Evolutionary conservation across 306 rosid species (phyloP).

Genomic region (Chamaecrista fasciculata): DNA sequence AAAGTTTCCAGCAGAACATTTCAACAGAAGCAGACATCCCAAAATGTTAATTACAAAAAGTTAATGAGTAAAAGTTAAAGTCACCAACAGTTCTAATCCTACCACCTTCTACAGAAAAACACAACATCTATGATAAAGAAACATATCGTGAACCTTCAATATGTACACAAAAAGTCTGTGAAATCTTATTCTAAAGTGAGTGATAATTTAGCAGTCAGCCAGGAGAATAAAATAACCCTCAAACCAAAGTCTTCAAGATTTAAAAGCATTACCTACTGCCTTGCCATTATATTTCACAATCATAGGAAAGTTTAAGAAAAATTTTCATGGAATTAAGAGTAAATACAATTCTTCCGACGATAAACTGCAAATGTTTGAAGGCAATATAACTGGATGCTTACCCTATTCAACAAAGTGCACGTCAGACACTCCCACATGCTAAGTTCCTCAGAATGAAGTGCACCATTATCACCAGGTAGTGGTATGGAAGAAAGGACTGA

Average conservation of each 20-base stretch:
- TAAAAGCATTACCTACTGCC: neutral
- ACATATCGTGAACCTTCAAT: neutral
- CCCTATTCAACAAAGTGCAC: constrained; percentile 85
- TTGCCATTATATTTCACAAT: neutral
- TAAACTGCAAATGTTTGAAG: constrained; percentile 6
- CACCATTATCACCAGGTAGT: constrained; percentile 23
- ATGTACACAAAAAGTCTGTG: neutral
- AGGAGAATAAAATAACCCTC: neutral
- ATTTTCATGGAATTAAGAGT: neutral
- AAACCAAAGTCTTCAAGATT: neutral
- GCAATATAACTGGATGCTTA: constrained; percentile 38
- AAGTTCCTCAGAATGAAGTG: constrained; percentile 39
- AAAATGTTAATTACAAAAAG: neutral
- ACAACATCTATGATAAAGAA: neutral
- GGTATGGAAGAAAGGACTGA: constrained; percentile 32
- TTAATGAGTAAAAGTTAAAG: neutral
- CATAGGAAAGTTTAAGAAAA: neutral
- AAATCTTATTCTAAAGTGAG: neutral
- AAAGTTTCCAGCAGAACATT: neutral
- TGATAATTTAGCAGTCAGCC: neutral
- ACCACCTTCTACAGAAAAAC: neutral
- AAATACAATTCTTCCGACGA: neutral
- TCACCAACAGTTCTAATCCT: neutral
- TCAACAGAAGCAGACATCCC: neutral
- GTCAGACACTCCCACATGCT: constrained; percentile 69